Base-by-base conservation (phyloP, 768 basidiomycete genomes). In the Saitozyma podzolica region DNA sequence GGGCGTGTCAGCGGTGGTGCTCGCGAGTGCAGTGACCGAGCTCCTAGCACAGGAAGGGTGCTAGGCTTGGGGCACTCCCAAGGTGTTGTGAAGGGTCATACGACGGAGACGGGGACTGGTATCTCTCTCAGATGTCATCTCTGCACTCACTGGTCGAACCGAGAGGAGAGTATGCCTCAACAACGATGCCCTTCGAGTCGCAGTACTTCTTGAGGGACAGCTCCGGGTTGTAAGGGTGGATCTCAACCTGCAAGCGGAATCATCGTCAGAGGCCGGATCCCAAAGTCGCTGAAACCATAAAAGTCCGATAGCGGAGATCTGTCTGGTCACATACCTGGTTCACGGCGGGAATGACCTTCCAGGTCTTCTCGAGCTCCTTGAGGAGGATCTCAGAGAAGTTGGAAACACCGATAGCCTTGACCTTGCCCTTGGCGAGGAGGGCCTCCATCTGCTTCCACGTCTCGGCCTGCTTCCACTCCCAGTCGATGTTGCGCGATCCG, bases 391-490 rank as follows among this genome's bases (percentile, higher is more conserved):
- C 64, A 40, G 87, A 88, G 76, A 86, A 88, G 82, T 92, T 92
- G 66, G 88, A 90, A 40, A 87, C 86, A 40, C 90, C 90, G 69
- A 74, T 73, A 17, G 78, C 76, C 61, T 73, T 74, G 39, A 80
- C 75, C 59, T 78, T 78, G 51, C 80, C 81, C 52, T 77, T 77
- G 17, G 55, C 62, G 81, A 85, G 83, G 13, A 91, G 74, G 64
- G 83, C 84, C 75, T 88, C 89, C 86, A 92, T 88, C 56, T 80
- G 76, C 70, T 86, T 86, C 90, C 90, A 92, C 40, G 90, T 89
- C 69, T 92, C 84, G 52, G 87, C 80, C 85, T 89, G 89, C 72
- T 85, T 84, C 73, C 89, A 89, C 47, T 84, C 81, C 70, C 82
- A 84, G 70, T 88, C 85, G 8, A 86, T 82, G 73, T 90, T 89